Evolutionary conservation across 371 early-diverging fungal genomes (phyloP), one percentile per base, ranked within the genome.

Genomic region (Mortierella sp.): DNA sequence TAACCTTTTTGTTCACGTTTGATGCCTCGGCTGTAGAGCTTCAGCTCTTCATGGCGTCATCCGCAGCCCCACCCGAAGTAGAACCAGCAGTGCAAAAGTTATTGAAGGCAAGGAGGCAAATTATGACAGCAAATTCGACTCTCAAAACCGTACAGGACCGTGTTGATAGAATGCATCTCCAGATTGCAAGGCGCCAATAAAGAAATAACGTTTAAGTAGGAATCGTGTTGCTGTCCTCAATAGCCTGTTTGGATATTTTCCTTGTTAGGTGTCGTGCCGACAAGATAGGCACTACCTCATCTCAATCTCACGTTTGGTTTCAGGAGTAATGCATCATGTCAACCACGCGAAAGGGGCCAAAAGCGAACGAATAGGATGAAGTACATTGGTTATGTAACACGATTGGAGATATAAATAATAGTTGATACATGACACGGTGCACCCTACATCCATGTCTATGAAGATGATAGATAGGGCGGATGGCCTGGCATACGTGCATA

Each of bases 21-120:
- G 11, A 36, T 41, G 11, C 40, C 24, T 10, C 2, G 19, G 24
- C 22, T 16, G 43, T 70, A 87, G 87, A 87, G 41, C 72, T 90
- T 3, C 88, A 89, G 33, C 67, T 86, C 15, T 90, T 88, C 58
- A 72, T 84, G 63, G 85, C 84, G 15, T 87, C 87, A 1, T 85
- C 89, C 8, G 88, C 87, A 61, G 85, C 89, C 22, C 90, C 90
- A 2, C 85, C 85, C 24, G 81, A 80, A 36, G 84, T 90, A 4
- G 87, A 87, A 16, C 81, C 88, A 1, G 84, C 88, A 1, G 70
- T 88, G 21, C 86, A 86, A 9, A 90, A 88, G 32, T 65, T 90
- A 9, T 16, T 81, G 16, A 86, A 84, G 58, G 86, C 88, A n/a
- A 79, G 87, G 62, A 86, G 87, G 55, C 84, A 86, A 63, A 72